phyloP scores from a whole-genome alignment of 1,284 basidiomycete genomes.

The Ceratobasidium sp. region DNA sequence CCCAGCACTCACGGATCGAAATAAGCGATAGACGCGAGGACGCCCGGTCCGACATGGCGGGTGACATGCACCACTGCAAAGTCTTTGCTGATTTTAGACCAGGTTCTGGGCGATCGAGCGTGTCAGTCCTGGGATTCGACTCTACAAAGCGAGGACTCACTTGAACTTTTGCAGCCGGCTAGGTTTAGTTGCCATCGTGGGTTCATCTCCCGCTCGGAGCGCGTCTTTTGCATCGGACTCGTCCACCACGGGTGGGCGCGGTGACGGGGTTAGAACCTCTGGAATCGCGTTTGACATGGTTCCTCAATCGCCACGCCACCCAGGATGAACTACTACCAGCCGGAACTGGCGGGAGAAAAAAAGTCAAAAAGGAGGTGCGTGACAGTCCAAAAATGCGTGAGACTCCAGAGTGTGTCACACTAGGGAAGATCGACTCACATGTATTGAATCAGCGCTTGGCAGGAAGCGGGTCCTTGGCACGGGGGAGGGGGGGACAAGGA shows the following conservation, averaged over 20 bases:
- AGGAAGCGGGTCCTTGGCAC: background rate
- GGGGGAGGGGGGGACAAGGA: background rate
- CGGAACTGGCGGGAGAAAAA: background rate
- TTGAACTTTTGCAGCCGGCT: constrained; percentile 16
- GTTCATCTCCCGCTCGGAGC: background rate
- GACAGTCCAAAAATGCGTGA: background rate
- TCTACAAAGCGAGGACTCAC: constrained; percentile 8
- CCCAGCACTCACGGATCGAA: constrained; percentile 38
- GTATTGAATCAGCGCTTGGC: constrained; percentile 10
- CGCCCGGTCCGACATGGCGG: constrained; percentile 34
- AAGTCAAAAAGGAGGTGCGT: background rate
- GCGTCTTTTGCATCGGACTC: background rate
- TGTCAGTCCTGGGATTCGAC: background rate
- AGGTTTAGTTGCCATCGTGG: background rate
- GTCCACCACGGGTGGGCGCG: constrained; percentile 5
- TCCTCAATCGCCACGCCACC: background rate
- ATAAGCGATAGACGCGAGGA: constrained; percentile 40
- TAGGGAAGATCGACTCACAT: background rate
- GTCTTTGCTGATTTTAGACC: constrained; percentile 34
- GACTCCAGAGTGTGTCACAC: background rate
- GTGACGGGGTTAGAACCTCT: background rate
- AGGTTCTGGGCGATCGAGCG: constrained; percentile 4
- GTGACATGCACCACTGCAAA: constrained; percentile 41
- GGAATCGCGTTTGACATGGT: constrained; percentile 4
- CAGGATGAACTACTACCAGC: background rate